Conservation (phyloP, 345 rosid species). For the Trapa incisa region DNA sequence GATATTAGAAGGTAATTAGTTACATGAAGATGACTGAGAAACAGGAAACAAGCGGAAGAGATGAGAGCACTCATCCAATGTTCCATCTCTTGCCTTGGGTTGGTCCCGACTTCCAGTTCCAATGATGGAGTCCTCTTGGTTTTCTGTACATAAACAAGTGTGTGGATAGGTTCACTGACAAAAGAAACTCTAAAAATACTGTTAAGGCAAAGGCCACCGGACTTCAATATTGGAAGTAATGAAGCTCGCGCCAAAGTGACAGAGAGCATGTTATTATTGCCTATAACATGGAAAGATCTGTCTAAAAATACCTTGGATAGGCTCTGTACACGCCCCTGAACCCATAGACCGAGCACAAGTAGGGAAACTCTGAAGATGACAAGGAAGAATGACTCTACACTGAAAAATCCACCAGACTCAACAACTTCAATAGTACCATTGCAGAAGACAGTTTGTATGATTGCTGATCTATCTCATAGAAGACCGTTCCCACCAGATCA, state of each 20-base stretch:
- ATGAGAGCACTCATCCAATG: no score
- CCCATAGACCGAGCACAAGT: constrained; percentile 53
- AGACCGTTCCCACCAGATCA: constrained; percentile 75
- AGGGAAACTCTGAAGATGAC: constrained; percentile 56
- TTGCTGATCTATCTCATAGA: constrained; percentile 67
- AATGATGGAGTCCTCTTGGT: constrained; percentile 66
- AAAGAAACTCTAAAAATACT: neutral
- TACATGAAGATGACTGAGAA: neutral
- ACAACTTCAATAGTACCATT: constrained; percentile 90
- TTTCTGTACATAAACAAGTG: constrained; percentile 36
- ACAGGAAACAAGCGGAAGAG: no score
- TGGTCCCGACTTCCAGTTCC: constrained; percentile 55
- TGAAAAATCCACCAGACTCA: constrained; percentile 66
- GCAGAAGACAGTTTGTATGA: constrained; percentile 57
- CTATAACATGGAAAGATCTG: neutral
- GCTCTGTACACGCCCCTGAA: constrained; percentile 48
- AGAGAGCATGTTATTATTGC: neutral
- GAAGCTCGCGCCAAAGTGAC: neutral
- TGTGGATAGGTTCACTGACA: neutral
- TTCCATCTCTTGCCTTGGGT: constrained; percentile 22
- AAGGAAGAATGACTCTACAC: constrained; percentile 80
- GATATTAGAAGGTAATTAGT: neutral
- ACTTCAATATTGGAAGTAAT: neutral
- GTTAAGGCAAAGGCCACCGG: neutral
- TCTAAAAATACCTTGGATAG: constrained; percentile 47